Evolutionary conservation across 257 asterid species (phyloP).

Genomic region (Plantago elongata): DNA sequence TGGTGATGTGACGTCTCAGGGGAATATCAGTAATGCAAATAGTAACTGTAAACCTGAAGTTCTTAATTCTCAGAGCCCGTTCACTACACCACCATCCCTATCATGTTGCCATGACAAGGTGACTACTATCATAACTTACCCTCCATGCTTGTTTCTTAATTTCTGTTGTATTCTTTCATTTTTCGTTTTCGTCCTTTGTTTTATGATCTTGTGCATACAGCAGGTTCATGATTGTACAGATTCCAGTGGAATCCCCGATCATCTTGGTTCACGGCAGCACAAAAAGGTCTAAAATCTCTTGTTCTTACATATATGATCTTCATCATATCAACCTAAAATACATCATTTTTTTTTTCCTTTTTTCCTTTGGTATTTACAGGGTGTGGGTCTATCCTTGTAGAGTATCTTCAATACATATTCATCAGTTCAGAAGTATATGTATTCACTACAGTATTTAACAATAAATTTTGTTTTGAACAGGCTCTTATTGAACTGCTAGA

Average conservation of each 20-base stretch:
- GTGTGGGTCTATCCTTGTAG: slow-evolving; percentile 7
- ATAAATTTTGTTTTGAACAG: slow-evolving; percentile 30
- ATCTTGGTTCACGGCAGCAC: slow-evolving; percentile 64
- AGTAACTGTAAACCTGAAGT: slow-evolving; percentile 36
- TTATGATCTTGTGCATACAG: slow-evolving; percentile 14
- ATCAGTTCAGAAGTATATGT: slow-evolving; percentile 15
- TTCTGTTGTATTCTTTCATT: slow-evolving; percentile 3
- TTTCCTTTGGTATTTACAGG: no score
- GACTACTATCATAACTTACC: slow-evolving; percentile 19
- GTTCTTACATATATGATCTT: slow-evolving; percentile 21
- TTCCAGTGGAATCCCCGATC: slow-evolving; percentile 40
- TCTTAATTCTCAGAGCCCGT: slow-evolving; percentile 61
- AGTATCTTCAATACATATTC: not conserved
- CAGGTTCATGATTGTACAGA: slow-evolving; percentile 51
- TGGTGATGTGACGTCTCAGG: slow-evolving; percentile 25
- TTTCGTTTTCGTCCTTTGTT: not conserved
- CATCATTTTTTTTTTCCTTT: slow-evolving; percentile 9
- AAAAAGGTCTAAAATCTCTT: slow-evolving; percentile 53
- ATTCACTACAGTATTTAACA: slow-evolving; percentile 1
- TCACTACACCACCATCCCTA: slow-evolving; percentile 84
- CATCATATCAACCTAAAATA: slow-evolving; percentile 15
- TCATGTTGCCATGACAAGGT: slow-evolving; percentile 76
- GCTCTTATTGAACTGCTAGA: slow-evolving; percentile 90
- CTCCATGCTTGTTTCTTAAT: not conserved
- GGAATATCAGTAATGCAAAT: slow-evolving; percentile 28